A percentile compares a stretch with the other conserved stretches of the same genome.
Evolutionary conservation across 371 early-diverging fungal species (phyloP).

Genomic region (Blastocladiella emersonii): DNA sequence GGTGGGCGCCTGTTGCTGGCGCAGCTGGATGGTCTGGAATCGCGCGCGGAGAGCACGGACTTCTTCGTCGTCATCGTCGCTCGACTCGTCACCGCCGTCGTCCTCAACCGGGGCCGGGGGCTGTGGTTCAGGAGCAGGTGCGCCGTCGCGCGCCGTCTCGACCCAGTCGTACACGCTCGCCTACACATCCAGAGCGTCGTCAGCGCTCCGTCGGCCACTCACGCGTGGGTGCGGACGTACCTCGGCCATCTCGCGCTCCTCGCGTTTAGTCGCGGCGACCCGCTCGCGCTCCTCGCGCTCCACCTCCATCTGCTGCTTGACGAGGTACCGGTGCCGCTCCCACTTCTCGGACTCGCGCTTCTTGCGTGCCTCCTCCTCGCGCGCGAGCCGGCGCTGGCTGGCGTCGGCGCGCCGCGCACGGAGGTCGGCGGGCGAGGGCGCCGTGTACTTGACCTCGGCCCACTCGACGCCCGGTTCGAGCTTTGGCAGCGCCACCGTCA

Average conservation of each 20-base stretch:
- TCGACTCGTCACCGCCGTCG: not conserved
- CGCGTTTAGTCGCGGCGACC: conserved; percentile 9
- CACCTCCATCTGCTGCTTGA: conserved; percentile 5
- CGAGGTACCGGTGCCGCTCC: not conserved
- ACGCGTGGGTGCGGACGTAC: too few relatives aligned
- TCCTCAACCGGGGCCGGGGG: not conserved
- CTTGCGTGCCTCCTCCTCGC: conserved; percentile 5
- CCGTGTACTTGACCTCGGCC: conserved; percentile 6
- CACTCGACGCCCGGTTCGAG: conserved; percentile 10
- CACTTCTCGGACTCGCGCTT: conserved; percentile 4
- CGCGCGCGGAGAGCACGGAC: not conserved
- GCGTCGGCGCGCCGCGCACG: conserved; percentile 7
- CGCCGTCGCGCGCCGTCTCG: not conserved
- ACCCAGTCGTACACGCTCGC: not conserved
- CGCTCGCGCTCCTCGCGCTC: conserved; percentile 6
- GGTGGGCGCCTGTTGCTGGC: not conserved
- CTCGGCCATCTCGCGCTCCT: conserved; percentile 10
- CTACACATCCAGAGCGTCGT: too few relatives aligned
- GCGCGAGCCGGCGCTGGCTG: not conserved
- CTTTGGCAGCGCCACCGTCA: conserved; percentile 21
- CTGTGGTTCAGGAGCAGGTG: not conserved
- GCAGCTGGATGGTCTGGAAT: not conserved
- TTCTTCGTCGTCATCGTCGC: conserved; percentile 6
- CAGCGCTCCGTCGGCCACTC: too few relatives aligned
- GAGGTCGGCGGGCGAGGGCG: not conserved